A percentile compares a stretch with the other conserved stretches of the same genome.
Evolutionary conservation across 371 early-diverging fungal species (phyloP).

Genomic region (Mortierella sp.): DNA sequence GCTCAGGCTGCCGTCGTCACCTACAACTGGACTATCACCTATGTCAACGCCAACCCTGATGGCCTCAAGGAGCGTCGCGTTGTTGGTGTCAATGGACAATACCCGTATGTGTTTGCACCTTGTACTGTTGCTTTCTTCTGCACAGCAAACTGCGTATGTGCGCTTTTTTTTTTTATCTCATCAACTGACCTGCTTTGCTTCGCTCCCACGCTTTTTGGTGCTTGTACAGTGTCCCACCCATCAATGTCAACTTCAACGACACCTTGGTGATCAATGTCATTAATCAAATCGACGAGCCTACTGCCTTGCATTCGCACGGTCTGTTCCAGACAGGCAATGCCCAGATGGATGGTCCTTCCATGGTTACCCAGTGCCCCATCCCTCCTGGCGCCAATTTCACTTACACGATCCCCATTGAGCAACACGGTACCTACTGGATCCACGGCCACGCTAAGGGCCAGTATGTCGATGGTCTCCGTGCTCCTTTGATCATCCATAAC

Average conservation of each 20-base stretch:
- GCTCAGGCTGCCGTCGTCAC: constrained; percentile 66
- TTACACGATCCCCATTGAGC: constrained; percentile 70
- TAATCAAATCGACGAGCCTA: constrained; percentile 70
- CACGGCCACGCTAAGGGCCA: constrained; percentile 77
- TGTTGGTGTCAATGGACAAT: constrained; percentile 77
- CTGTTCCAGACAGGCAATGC: constrained; percentile 68
- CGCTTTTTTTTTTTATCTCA: too few relatives aligned
- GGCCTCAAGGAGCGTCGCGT: constrained; percentile 69
- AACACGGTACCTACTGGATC: constrained; percentile 80
- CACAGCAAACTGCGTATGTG: too few relatives aligned
- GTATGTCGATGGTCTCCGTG: constrained; percentile 85
- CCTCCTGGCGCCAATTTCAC: constrained; percentile 60
- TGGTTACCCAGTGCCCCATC: constrained; percentile 69
- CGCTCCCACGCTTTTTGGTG: not conserved
- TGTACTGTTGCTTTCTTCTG: not conserved
- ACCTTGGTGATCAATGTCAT: constrained; percentile 69
- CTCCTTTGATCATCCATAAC: constrained; percentile 77
- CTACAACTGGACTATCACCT: constrained; percentile 77
- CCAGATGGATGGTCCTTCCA: constrained; percentile 71
- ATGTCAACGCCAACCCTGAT: constrained; percentile 73
- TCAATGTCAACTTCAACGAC: constrained; percentile 62
- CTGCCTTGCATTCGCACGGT: constrained; percentile 77
- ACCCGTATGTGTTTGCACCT: constrained; percentile 66
- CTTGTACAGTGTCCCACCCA: constrained; percentile 55
- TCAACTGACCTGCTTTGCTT: too few relatives aligned